Conservation (phyloP, 805 yeast species). For the Suhomyces tanzawaensis region DNA sequence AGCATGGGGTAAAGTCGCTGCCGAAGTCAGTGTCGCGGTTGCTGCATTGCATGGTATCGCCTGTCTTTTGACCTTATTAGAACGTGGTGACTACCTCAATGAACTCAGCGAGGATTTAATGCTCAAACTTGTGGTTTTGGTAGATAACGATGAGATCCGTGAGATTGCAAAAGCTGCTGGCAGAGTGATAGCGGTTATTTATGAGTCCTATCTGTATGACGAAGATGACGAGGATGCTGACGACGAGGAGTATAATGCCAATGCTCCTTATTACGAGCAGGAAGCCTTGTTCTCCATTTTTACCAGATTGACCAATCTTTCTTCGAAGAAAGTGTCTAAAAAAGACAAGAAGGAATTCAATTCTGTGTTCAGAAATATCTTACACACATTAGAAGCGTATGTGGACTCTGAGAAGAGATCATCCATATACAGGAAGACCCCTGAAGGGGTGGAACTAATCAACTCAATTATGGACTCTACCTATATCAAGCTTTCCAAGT, state of each 20-base stretch:
- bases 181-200: constrained; percentile 53
- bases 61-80: constrained; percentile 42
- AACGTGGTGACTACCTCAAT: constrained; percentile 42
- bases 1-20: constrained; percentile 25
- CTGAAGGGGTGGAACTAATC: constrained; percentile 33
- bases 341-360: constrained; percentile 60
- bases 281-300: constrained; percentile 44
- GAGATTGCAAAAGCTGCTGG: constrained; percentile 57
- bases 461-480: constrained; percentile 31
- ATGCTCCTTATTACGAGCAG: constrained; percentile 53
- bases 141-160: constrained; percentile 39
- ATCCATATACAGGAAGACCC: constrained; percentile 35
- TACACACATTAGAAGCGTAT: constrained; percentile 45
- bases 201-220: constrained; percentile 51
- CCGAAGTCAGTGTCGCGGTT: constrained; percentile 38
- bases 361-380: constrained; percentile 59
- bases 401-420: constrained; percentile 32
- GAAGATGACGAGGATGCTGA: constrained; percentile 39
- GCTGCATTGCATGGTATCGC: constrained; percentile 49
- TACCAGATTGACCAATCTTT: constrained; percentile 45
- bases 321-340: constrained; percentile 58
- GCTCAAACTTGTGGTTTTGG: constrained; percentile 39
- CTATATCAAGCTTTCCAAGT: constrained; percentile 43
- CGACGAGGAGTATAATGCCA: constrained; percentile 43
- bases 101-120: constrained; percentile 40